These are phyloP conservation scores for Teunomyces gatunensis DNA, from an alignment of 805 yeast genomes.

Conservation along the genomic window DNA sequence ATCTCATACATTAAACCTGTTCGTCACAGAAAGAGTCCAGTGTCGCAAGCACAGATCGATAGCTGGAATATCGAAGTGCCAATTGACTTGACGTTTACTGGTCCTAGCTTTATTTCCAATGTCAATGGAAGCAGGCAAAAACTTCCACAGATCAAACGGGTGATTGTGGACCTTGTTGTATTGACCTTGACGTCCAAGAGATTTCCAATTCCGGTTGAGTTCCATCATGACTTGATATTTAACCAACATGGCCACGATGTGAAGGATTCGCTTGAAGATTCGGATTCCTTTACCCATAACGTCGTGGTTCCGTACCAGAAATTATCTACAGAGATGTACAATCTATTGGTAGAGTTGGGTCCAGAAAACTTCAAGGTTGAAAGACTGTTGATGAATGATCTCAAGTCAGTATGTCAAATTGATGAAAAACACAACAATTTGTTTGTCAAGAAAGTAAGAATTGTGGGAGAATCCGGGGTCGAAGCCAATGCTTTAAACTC, in stretches of 20 bases:
- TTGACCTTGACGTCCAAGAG: constrained; percentile 30
- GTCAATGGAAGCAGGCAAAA: constrained; percentile 6
- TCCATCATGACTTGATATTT: constrained; percentile 34
- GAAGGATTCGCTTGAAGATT: constrained; percentile 7
- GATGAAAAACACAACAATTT: constrained; percentile 26
- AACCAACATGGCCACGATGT: constrained; percentile 12
- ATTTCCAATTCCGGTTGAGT: constrained; percentile 37
- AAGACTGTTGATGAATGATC: constrained; percentile 25
- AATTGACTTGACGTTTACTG: constrained; percentile 15
- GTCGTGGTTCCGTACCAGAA: constrained; percentile 21
- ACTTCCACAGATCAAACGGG: constrained; percentile 19
- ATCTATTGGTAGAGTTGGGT: constrained; percentile 20
- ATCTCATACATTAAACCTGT: constrained; percentile 23
- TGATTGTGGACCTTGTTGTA: constrained; percentile 29
- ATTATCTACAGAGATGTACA: constrained; percentile 17
- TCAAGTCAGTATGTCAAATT: constrained; percentile 25
- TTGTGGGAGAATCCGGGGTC: constrained; percentile 8
- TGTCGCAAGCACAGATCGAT: background rate
- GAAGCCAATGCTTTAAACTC: constrained; percentile 7
- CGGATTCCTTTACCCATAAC: constrained; percentile 24
- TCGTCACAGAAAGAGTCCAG: constrained; percentile 11
- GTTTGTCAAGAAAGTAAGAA: constrained; percentile 9
- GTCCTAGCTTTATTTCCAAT: constrained; percentile 3
- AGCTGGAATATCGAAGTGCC: constrained; percentile 30
- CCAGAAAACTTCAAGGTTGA: constrained; percentile 27